Percentiles rank a stretch among this genome's conserved stretches.
Evolutionary conservation across 2,329 filamentous ascomycete genomes (phyloP).

Genomic region (Canariomyces notabilis): DNA sequence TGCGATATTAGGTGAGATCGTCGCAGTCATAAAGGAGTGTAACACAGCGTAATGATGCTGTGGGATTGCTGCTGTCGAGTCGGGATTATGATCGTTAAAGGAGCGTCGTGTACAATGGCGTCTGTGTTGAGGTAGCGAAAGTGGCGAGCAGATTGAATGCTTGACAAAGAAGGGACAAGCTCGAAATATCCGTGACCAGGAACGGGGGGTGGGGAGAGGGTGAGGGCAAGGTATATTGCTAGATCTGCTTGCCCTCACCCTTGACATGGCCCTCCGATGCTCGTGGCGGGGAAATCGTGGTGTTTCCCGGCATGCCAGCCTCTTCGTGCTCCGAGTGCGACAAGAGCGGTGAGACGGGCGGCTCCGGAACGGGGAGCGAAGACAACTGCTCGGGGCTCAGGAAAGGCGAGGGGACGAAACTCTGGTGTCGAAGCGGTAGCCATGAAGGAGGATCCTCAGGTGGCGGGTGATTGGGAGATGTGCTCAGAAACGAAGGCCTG

Average conservation of each 20-base stretch:
- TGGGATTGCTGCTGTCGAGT: constrained; percentile 19
- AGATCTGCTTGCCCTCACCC: constrained; percentile 25
- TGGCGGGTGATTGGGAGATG: constrained; percentile 41
- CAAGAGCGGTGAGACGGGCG: constrained; percentile 35
- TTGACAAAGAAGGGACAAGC: constrained; percentile 20
- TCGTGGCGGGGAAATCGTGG: constrained; percentile 32
- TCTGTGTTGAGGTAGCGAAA: constrained; percentile 29
- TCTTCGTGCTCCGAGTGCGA: constrained; percentile 35
- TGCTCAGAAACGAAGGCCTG: constrained; percentile 44
- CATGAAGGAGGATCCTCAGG: constrained; percentile 37
- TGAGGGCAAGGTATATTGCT: too few relatives aligned
- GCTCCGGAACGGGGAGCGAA: constrained; percentile 44
- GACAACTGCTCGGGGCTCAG: constrained; percentile 39
- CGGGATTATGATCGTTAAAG: constrained; percentile 24
- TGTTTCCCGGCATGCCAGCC: constrained; percentile 30
- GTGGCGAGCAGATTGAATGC: constrained; percentile 28
- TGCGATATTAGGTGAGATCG: constrained; percentile 21
- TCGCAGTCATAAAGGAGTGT: constrained; percentile 35
- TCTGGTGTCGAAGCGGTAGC: constrained; percentile 34
- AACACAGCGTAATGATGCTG: constrained; percentile 21
- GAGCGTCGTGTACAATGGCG: constrained; percentile 34
- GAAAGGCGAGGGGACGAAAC: constrained; percentile 40
- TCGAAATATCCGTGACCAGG: constrained; percentile 18
- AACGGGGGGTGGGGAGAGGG: constrained; percentile 13
- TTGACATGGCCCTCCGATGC: constrained; percentile 34